Percentiles rank a stretch among this genome's conserved stretches.
Evolutionary conservation across 176 grass and related monocot genomes (phyloP).

Genomic region (Rhynchospora breviuscula): DNA sequence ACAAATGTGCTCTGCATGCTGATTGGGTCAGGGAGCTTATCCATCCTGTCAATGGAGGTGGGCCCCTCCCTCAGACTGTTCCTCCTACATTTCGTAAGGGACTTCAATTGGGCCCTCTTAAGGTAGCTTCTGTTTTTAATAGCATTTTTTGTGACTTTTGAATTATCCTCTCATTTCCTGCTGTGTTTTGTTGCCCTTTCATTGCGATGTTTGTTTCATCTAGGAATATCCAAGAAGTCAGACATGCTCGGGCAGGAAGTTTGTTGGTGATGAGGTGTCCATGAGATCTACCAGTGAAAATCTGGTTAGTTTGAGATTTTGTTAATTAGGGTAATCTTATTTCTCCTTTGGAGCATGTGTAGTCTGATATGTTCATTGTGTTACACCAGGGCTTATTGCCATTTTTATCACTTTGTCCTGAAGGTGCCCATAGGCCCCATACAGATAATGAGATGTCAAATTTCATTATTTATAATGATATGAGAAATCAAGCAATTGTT

Average conservation of each 20-base stretch:
- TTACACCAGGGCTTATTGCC: neutral
- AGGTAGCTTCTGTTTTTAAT: constrained; percentile 38
- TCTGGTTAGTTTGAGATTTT: constrained; percentile 28
- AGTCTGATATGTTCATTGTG: neutral
- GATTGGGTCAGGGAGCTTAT: constrained; percentile 73
- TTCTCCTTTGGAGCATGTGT: neutral
- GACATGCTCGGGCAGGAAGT: constrained; percentile 32
- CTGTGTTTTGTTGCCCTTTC: neutral
- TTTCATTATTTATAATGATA: neutral
- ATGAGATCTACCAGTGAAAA: constrained; percentile 25
- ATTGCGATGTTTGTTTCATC: neutral
- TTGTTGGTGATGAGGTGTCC: constrained; percentile 25
- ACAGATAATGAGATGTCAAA: neutral
- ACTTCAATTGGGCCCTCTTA: constrained; percentile 68
- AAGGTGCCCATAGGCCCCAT: neutral
- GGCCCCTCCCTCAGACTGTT: constrained; percentile 22
- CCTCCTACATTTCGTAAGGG: constrained; percentile 74
- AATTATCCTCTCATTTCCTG: neutral
- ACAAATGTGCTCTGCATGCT: constrained; percentile 35
- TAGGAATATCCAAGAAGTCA: constrained; percentile 61
- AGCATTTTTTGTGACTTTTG: constrained; percentile 7
- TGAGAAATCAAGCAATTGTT: neutral
- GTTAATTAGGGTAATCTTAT: constrained; percentile 7
- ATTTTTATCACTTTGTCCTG: neutral
- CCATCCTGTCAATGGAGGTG: constrained; percentile 14